Evolutionary conservation across 768 basidiomycete species (phyloP), one percentile per base, ranked within the genome.

Genomic region (Clathrus columnatus): DNA sequence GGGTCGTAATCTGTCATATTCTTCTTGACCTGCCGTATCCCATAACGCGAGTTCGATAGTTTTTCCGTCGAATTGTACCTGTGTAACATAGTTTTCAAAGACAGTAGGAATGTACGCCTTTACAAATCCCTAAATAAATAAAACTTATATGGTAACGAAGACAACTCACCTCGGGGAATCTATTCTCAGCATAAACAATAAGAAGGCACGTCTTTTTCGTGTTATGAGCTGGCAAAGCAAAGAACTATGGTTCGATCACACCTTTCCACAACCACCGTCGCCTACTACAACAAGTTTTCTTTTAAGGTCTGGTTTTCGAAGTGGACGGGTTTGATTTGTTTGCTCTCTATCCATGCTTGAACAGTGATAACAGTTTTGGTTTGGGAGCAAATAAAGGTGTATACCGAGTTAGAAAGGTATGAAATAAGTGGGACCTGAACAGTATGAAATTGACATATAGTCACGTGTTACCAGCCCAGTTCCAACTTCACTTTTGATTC

Each of bases 21-120:
- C 93, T 71, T 97, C 93, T 68, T 96, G 93, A 24, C 93, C 93
- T 0, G 93, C 93, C 0, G 93, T 97, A 70, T 97, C 93, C 92
- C 95, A 99, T 17, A 99, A 76, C n/a, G 96, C 95, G 43, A 99
- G 80, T 65, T 96, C 91, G 59, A 99, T 83, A 18, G 88, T 74
- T 70, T 92, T 93, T 54, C 86, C 84, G 23, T 94, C 91, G 63
- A 86, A 91, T 48, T 82, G 75, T 32, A 93, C 86, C 60, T 87
- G 83, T 11, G 88, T 91, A 54, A 91, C 88, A 64, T 92, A 93
- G 77, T 91, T 93, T 70, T 94, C 91, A 67, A 94, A 94, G 8
- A 94, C 91, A 20, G 91, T 93, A 27, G 91, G 92, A 62, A 92
- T 84, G 69, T 94, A 93, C 28, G 89, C 82, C 91, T 95, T 65